Percentiles rank a stretch among this genome's conserved stretches.
Conservation (phyloP, 306 rosid species). For the Glycine tomentella region DNA sequence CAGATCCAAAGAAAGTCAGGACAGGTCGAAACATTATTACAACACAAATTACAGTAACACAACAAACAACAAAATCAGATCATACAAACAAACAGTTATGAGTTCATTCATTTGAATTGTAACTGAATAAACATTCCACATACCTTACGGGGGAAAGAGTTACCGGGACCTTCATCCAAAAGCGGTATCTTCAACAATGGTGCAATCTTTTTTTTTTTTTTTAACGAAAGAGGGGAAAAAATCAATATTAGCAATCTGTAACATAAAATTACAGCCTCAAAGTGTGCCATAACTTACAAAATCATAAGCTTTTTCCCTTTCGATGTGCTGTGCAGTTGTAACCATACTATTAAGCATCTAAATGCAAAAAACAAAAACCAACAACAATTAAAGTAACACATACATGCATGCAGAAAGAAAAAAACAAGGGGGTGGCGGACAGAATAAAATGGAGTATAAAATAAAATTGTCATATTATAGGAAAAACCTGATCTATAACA, state of each 20-base stretch:
- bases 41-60: conserved; percentile 20
- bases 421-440: conserved; percentile 59
- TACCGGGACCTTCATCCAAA: conserved; percentile 78
- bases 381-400: conserved; percentile 32
- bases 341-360: conserved; percentile 82
- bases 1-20: conserved; percentile 5
- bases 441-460: background rate
- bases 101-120: conserved; percentile 42
- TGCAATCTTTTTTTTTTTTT: conserved; percentile 62
- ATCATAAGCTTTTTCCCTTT: conserved; percentile 91
- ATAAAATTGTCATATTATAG: conserved; percentile 3
- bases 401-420: background rate
- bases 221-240: background rate
- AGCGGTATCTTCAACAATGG: conserved; percentile 83
- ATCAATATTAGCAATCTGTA: conserved; percentile 28
- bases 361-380: conserved; percentile 43
- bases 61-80: conserved; percentile 39
- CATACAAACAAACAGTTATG: conserved; percentile 11
- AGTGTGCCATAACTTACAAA: conserved; percentile 58
- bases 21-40: conserved; percentile 18
- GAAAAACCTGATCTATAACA: conserved; percentile 90
- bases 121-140: conserved; percentile 32
- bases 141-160: conserved; percentile 90
- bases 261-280: conserved; percentile 18
- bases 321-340: conserved; percentile 77